phyloP scores from a whole-genome alignment of 805 yeast genomes.

The Starmerella bombi region DNA sequence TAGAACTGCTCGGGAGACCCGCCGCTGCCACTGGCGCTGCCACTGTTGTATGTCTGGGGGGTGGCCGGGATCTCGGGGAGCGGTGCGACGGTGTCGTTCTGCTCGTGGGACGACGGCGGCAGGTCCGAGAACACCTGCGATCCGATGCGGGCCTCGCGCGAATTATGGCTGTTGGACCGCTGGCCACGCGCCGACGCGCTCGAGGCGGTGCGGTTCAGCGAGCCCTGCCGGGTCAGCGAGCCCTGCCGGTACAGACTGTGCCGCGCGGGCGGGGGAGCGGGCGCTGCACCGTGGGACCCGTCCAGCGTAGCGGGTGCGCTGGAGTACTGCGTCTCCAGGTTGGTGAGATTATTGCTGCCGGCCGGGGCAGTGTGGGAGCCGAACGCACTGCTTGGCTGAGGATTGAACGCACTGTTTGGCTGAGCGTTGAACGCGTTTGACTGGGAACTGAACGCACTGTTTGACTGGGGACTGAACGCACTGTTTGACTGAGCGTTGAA shows the following conservation, averaged over 20 bases:
- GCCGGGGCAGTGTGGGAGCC: no score
- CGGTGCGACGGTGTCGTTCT: slow-evolving; percentile 3
- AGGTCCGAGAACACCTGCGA: slow-evolving; percentile 12
- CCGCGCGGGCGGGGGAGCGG: slow-evolving; percentile 18
- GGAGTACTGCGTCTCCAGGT: no score
- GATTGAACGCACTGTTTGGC: no score
- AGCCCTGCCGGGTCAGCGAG: slow-evolving; percentile 1
- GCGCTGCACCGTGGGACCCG: slow-evolving; percentile 3
- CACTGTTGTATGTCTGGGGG: neutral
- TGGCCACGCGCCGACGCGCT: slow-evolving; percentile 4
- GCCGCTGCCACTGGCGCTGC: neutral
- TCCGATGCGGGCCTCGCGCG: slow-evolving; percentile 9
- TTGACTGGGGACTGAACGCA: no score
- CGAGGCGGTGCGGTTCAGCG: slow-evolving; percentile 9
- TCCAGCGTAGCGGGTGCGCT: neutral
- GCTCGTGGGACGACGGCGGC: slow-evolving; percentile 4
- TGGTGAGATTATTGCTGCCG: no score
- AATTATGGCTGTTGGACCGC: neutral
- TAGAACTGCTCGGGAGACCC: slow-evolving; percentile 19
- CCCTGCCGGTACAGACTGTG: slow-evolving; percentile 9
- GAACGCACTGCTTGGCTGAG: no score
- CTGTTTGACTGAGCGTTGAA: no score
- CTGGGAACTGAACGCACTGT: no score
- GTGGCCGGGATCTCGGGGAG: slow-evolving; percentile 12
- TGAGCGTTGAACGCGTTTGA: no score